Percentiles rank a stretch among this genome's conserved stretches.
Conservation (phyloP, 2,329 filamentous ascomycete species). For the Colletotrichum kahawae region DNA sequence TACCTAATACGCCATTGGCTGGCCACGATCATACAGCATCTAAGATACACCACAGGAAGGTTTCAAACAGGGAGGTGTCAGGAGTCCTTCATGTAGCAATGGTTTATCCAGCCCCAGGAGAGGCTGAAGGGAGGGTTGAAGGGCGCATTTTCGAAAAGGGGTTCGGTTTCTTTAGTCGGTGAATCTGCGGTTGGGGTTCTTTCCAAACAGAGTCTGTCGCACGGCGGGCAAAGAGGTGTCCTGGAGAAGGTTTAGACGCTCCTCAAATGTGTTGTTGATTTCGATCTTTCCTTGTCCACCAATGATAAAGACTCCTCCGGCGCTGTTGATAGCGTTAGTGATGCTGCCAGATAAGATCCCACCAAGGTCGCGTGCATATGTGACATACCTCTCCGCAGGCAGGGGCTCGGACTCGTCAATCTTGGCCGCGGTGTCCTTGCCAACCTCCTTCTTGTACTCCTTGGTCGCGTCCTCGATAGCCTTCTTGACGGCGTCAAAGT, state of each 20-base stretch:
- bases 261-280: constrained; percentile 97
- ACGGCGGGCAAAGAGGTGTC: constrained; percentile 84
- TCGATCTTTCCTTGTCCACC: constrained; percentile 92
- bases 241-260: constrained; percentile 84
- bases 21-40: constrained; percentile 25
- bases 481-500: constrained; percentile 76
- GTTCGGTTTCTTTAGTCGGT: constrained; percentile 68
- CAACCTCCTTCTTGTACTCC: constrained; percentile 83
- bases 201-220: constrained; percentile 86
- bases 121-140: constrained; percentile 6
- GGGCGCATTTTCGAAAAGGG: background rate
- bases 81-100: constrained; percentile 14
- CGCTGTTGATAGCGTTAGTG: constrained; percentile 60
- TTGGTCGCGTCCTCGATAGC: constrained; percentile 77
- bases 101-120: background rate
- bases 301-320: constrained; percentile 82
- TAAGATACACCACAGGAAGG: constrained; percentile 25
- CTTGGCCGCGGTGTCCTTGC: constrained; percentile 70
- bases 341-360: background rate
- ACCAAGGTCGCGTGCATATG: background rate
- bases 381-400: constrained; percentile 81
- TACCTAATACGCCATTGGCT: constrained; percentile 23
- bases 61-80: constrained; percentile 12
- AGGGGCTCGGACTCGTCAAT: constrained; percentile 82
- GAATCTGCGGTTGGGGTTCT: constrained; percentile 96